Evolutionary conservation across 2,329 filamentous ascomycete genomes (phyloP).

Genomic region (Zymoseptoria tritici): DNA sequence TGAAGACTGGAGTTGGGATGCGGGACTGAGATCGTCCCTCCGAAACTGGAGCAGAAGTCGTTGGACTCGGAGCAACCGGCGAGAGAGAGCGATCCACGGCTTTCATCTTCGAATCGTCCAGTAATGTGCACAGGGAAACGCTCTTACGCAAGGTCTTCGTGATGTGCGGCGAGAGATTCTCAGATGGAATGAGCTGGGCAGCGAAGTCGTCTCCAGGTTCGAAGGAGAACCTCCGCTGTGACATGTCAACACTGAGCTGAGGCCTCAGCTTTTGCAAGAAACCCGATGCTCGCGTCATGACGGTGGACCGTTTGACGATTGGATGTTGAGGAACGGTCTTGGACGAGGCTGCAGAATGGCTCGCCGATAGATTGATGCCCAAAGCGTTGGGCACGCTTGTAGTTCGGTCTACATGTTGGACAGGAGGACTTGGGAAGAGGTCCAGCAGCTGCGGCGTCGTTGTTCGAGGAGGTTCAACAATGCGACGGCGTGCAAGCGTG

Average conservation of each 20-base stretch:
- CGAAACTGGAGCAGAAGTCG: constrained; percentile 9
- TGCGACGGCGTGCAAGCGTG: constrained; percentile 30
- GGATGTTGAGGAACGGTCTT: background rate
- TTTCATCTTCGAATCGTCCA: background rate
- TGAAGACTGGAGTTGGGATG: constrained; percentile 39
- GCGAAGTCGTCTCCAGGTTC: constrained; percentile 36
- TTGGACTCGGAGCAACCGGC: constrained; percentile 20
- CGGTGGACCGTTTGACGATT: constrained; percentile 10
- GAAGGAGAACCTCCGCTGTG: constrained; percentile 36
- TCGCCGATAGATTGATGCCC: background rate
- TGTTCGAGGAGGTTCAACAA: constrained; percentile 24
- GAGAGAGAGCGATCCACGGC: constrained; percentile 7
- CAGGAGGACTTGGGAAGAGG: constrained; percentile 19
- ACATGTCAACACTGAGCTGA: constrained; percentile 17
- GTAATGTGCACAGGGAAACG: constrained; percentile 17
- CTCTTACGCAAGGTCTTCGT: constrained; percentile 21
- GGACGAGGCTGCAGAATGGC: background rate
- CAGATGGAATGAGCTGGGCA: constrained; percentile 4
- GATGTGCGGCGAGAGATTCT: constrained; percentile 6
- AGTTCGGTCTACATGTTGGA: background rate
- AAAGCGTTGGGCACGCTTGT: constrained; percentile 3
- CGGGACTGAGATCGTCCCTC: constrained; percentile 27
- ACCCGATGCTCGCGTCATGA: constrained; percentile 26
- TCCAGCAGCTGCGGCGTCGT: constrained; percentile 28
- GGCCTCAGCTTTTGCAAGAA: constrained; percentile 25